These are phyloP conservation scores for Penicillium samsonianum DNA, from an alignment of 495 filamentous ascomycete species.

Conservation along the genomic window DNA sequence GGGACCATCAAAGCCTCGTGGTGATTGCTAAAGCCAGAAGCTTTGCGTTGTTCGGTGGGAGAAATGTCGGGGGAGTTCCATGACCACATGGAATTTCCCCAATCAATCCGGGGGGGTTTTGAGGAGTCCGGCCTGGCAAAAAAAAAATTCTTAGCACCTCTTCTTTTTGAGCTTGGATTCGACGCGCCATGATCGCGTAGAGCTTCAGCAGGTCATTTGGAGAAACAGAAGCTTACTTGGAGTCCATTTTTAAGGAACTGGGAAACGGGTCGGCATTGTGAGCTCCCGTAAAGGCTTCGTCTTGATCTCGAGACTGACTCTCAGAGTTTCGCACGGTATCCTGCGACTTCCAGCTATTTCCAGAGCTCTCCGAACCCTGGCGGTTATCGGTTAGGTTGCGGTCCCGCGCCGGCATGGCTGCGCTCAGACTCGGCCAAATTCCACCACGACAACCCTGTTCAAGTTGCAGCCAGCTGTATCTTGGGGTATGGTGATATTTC, in stretches of 20 bases:
- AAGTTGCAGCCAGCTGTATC: constrained; percentile 27
- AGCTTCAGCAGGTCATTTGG: not conserved
- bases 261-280: constrained; percentile 36
- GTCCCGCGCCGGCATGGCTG: constrained; percentile 41
- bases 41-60: constrained; percentile 47
- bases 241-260: constrained; percentile 32
- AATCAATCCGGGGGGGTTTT: constrained; percentile 29
- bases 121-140: constrained; percentile 29
- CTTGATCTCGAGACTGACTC: constrained; percentile 22
- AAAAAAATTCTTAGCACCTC: constrained; percentile 7
- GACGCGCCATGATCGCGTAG: not conserved
- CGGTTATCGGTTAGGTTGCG: constrained; percentile 37
- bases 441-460: constrained; percentile 23
- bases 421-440: constrained; percentile 20
- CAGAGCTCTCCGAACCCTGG: constrained; percentile 49
- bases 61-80: constrained; percentile 48
- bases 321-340: constrained; percentile 46
- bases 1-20: constrained; percentile 41
- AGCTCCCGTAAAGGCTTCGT: constrained; percentile 27
- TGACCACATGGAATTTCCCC: constrained; percentile 45
- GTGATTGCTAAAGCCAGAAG: constrained; percentile 40
- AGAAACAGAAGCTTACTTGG: constrained; percentile 37
- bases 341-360: constrained; percentile 46
- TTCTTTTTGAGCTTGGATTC: not conserved
- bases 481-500: constrained; percentile 10